phyloP scores from a whole-genome alignment of 2,329 filamentous ascomycete species.

The Aspergillus pseudoterreus region DNA sequence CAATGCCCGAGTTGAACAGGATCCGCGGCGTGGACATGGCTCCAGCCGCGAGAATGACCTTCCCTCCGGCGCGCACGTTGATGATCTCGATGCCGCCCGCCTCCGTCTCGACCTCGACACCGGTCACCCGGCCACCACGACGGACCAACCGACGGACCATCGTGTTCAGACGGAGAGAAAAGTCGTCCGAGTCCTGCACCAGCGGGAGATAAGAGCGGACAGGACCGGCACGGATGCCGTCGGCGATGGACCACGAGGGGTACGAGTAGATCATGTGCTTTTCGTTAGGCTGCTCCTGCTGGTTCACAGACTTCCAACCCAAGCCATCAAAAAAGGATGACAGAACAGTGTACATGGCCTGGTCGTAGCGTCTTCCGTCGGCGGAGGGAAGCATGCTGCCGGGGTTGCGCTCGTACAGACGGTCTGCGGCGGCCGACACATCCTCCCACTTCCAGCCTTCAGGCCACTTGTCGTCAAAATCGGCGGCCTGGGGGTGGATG shows the following conservation, averaged over 20 bases:
- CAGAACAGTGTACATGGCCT: slow-evolving; percentile 62
- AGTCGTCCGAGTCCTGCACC: slow-evolving; percentile 58
- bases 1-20: slow-evolving; percentile 65
- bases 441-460: slow-evolving; percentile 64
- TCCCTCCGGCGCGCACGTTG: slow-evolving; percentile 59
- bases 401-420: slow-evolving; percentile 65
- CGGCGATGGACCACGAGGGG: slow-evolving; percentile 62
- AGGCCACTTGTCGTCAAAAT: slow-evolving; percentile 71
- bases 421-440: slow-evolving; percentile 55
- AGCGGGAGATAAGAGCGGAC: slow-evolving; percentile 66
- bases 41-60: slow-evolving; percentile 65
- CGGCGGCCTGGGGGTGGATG: slow-evolving; percentile 49
- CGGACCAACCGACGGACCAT: slow-evolving; percentile 63
- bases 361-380: slow-evolving; percentile 63
- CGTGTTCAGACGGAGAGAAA: slow-evolving; percentile 63
- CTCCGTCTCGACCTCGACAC: slow-evolving; percentile 28
- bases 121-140: slow-evolving; percentile 57
- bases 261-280: slow-evolving; percentile 65
- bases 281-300: slow-evolving; percentile 54
- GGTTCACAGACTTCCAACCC: slow-evolving; percentile 60
- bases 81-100: slow-evolving; percentile 53
- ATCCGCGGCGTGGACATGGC: slow-evolving; percentile 66
- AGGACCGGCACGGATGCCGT: slow-evolving; percentile 65
- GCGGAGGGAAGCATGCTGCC: slow-evolving; percentile 63
- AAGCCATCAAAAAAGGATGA: slow-evolving; percentile 54